Evolutionary conservation across 331 rosid species (phyloP).

Genomic region (Rhamnella rubrinervis): DNA sequence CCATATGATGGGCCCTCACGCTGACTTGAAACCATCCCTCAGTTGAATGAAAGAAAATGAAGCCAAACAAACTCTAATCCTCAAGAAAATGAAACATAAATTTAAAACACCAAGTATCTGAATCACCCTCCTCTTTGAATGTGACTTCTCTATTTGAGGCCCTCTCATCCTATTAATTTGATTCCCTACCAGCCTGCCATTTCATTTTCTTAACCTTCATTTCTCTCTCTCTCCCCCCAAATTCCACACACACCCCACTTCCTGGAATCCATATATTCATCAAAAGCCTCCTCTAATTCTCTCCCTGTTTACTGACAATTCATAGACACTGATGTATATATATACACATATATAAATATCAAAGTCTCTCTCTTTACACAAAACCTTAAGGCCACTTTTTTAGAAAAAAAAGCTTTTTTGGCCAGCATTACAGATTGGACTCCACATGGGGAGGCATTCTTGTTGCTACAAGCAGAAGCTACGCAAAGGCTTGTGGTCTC

Average conservation of each 20-base stretch:
- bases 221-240: constrained; percentile 13
- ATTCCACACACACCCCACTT: constrained; percentile 29
- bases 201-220: constrained; percentile 53
- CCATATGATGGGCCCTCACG: constrained; percentile 34
- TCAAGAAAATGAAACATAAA: constrained; percentile 41
- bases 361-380: constrained; percentile 10
- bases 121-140: constrained; percentile 33
- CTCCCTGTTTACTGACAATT: constrained; percentile 35
- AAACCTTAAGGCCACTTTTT: constrained; percentile 11
- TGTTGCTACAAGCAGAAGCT: constrained; percentile 96
- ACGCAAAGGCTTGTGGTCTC: constrained; percentile 96
- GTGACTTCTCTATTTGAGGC: constrained; percentile 33
- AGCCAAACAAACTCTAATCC: not conserved
- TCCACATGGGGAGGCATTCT: constrained; percentile 92
- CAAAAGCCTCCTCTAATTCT: constrained; percentile 3
- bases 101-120: constrained; percentile 35
- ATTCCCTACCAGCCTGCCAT: constrained; percentile 66
- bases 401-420: not conserved
- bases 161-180: constrained; percentile 65
- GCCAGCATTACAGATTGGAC: constrained; percentile 27
- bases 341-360: not conserved
- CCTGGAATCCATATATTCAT: constrained; percentile 9
- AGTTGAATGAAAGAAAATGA: constrained; percentile 24
- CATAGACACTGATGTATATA: not conserved
- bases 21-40: constrained; percentile 32